Evolutionary conservation across 1,139 yeast genomes (phyloP).

Genomic region (Suhomyces chickasaworum): DNA sequence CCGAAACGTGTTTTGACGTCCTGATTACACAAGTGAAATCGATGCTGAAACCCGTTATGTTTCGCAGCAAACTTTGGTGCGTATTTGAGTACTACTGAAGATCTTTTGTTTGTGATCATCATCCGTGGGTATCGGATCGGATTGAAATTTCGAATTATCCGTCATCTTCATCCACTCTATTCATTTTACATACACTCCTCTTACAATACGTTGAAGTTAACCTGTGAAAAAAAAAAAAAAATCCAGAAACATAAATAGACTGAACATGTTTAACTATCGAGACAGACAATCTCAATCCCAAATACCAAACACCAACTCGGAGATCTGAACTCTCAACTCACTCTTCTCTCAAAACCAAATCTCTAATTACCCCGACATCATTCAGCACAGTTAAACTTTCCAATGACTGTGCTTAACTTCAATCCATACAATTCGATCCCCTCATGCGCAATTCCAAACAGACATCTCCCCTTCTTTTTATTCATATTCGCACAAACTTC

Average conservation of each 20-base stretch:
- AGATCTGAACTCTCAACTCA: too few relatives aligned
- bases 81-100: background rate
- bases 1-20: background rate
- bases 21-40: background rate
- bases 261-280: too few relatives aligned
- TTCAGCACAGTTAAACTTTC: too few relatives aligned
- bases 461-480: background rate
- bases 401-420: too few relatives aligned
- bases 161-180: too few relatives aligned
- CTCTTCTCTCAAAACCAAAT: too few relatives aligned
- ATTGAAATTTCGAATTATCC: too few relatives aligned
- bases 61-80: background rate
- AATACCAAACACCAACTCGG: too few relatives aligned
- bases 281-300: too few relatives aligned
- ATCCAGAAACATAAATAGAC: too few relatives aligned
- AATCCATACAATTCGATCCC: too few relatives aligned
- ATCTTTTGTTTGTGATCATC: background rate
- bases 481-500: background rate
- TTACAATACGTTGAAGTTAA: background rate
- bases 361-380: too few relatives aligned
- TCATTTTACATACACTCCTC: background rate
- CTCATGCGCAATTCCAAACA: background rate
- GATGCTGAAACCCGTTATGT: background rate
- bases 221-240: background rate
- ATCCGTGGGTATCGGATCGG: background rate